These are phyloP conservation scores for Apiospora kogelbergensis DNA, from an alignment of 2,329 filamentous ascomycete genomes.

Conservation along the genomic window DNA sequence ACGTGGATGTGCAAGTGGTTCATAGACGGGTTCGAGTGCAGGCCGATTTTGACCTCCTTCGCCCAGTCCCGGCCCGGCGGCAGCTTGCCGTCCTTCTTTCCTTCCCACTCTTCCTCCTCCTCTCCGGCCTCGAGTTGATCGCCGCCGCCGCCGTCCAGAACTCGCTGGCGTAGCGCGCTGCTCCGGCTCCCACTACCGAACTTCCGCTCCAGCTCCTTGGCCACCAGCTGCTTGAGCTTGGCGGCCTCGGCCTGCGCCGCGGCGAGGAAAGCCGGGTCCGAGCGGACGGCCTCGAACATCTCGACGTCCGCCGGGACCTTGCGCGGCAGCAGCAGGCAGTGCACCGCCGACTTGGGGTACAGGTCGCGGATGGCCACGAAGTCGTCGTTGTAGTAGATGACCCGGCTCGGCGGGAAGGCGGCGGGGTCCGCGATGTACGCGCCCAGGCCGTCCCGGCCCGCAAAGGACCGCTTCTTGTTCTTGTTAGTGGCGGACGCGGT, in stretches of 20 bases:
- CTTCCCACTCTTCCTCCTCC: constrained; percentile 29
- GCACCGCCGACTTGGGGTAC: constrained; percentile 82
- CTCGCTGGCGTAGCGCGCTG: constrained; percentile 66
- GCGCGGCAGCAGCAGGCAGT: constrained; percentile 85
- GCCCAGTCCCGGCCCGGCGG: constrained; percentile 78
- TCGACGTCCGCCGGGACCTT: constrained; percentile 60
- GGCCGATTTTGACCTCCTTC: constrained; percentile 70
- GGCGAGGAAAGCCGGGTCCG: constrained; percentile 65
- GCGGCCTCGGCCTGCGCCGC: constrained; percentile 60
- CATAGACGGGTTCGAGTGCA: constrained; percentile 91
- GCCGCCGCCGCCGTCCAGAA: constrained; percentile 58
- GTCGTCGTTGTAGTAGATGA: constrained; percentile 66
- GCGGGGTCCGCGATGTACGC: constrained; percentile 66
- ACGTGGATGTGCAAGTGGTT: constrained; percentile 89
- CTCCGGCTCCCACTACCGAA: constrained; percentile 63
- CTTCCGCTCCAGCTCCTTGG: constrained; percentile 69
- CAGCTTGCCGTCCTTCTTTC: constrained; percentile 33
- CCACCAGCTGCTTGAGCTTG: constrained; percentile 65
- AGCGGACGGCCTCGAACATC: constrained; percentile 73
- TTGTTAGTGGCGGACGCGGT: not conserved
- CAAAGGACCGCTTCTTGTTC: not conserved
- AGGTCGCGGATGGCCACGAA: constrained; percentile 79
- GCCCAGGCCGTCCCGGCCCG: constrained; percentile 59
- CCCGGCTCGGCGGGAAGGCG: constrained; percentile 54
- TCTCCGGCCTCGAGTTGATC: too few species aligned